Conservation (phyloP, 2,329 filamentous ascomycete genomes). For the Blumeria hordei region DNA sequence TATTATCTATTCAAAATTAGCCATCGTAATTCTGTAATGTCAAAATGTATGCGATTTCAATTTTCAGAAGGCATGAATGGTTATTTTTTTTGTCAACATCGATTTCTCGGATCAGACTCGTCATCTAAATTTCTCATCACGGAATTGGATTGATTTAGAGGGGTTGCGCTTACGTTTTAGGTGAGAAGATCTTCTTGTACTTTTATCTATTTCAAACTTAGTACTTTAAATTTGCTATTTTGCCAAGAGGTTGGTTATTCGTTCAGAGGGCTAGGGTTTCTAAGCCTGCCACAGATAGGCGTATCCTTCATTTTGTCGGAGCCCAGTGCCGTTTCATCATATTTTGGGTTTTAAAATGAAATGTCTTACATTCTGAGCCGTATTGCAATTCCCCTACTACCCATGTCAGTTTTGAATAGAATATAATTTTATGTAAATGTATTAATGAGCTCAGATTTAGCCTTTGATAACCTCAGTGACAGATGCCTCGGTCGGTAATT, state of each 20-base stretch:
- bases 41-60: constrained; percentile 4
- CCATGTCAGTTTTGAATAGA: background rate
- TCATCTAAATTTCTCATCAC: constrained; percentile 41
- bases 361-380: too few relatives aligned
- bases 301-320: constrained; percentile 73
- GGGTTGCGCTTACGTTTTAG: background rate
- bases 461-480: constrained; percentile 61
- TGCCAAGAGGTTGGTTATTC: background rate
- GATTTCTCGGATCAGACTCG: constrained; percentile 55
- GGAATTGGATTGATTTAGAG: constrained; percentile 1
- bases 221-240: background rate
- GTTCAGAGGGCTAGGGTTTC: constrained; percentile 99
- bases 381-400: too few relatives aligned
- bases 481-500: constrained; percentile 77
- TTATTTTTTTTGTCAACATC: constrained; percentile 45
- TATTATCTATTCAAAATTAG: too few relatives aligned
- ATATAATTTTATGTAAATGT: too few relatives aligned
- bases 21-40: too few relatives aligned
- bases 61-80: constrained; percentile 45
- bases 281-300: constrained; percentile 92
- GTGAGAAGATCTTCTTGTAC: background rate
- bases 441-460: constrained; percentile 56
- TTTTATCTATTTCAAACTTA: background rate
- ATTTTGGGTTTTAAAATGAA: background rate
- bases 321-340: constrained; percentile 97